These are phyloP conservation scores for Phytophthora agathidicida DNA, from an alignment of 352 stramenopile species.

Conservation along the genomic window DNA sequence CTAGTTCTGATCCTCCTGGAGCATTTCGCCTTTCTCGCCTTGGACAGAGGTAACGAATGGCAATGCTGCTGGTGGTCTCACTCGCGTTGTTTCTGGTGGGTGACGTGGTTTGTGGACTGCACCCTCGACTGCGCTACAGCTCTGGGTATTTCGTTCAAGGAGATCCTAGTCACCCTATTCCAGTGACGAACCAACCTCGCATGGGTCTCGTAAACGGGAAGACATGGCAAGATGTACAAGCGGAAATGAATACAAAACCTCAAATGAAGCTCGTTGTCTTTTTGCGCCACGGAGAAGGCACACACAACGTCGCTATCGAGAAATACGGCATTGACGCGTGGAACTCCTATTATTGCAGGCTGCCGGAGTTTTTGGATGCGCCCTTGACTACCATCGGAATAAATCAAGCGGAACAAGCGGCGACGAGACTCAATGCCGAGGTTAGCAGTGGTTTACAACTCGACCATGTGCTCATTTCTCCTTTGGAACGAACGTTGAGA, in stretches of 20 bases:
- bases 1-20: not conserved
- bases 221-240: slow-evolving; percentile 32
- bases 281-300: slow-evolving; percentile 33
- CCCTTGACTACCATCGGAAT: slow-evolving; percentile 22
- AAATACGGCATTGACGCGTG: slow-evolving; percentile 36
- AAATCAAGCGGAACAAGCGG: slow-evolving; percentile 26
- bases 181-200: slow-evolving; percentile 20
- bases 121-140: slow-evolving; percentile 15
- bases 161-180: slow-evolving; percentile 1
- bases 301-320: slow-evolving; percentile 35
- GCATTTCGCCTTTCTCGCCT: slow-evolving; percentile 10
- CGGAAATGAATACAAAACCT: slow-evolving; percentile 11
- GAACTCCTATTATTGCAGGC: slow-evolving; percentile 32
- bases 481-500: slow-evolving; percentile 25
- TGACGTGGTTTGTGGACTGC: not conserved
- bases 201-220: slow-evolving; percentile 36
- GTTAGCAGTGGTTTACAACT: slow-evolving; percentile 18
- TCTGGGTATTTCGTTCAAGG: slow-evolving; percentile 32
- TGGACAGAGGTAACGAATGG: not conserved
- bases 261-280: slow-evolving; percentile 32
- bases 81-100: slow-evolving; percentile 9
- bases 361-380: slow-evolving; percentile 32
- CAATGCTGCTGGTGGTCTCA: not conserved
- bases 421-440: slow-evolving; percentile 16
- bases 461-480: slow-evolving; percentile 30